Base-by-base conservation (phyloP, 768 basidiomycete species). In the Boletus tylopilopsis region DNA sequence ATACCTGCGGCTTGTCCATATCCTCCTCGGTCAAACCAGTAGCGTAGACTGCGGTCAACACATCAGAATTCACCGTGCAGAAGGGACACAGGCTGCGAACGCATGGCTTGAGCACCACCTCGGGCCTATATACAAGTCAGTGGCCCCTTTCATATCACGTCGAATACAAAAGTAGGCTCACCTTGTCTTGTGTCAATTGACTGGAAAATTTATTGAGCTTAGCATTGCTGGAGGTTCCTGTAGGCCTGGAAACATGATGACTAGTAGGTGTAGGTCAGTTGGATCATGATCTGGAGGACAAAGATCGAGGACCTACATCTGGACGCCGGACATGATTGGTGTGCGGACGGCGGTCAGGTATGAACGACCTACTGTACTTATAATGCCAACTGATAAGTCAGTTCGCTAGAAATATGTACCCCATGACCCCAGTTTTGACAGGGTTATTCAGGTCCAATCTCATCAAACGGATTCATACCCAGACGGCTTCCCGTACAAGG, bases 31-130 rank as follows among this genome's bases (percentile, higher is more conserved):
- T 77, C 55, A 93, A 65, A 6, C 89, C 89, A 27, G 82, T 81
- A 34, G 84, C 90, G 62, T 92, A 90, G 22, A 92, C 90, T 55
- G 32, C 41, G 8, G 23, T 23, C 3, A 40, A 32, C 36, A 10
- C 27, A 13, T 57, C 34, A 50, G 35, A 22, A 25, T 12, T 47
- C 34, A 32, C 25, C 29, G 24, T 10, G 12, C 22, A 9, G 32
- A 40, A 45, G 45, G n/a, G 35, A 25, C 19, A n/a, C 16, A 50
- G 7, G 66, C 21, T 23, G 24, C 85, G 67, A 60, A 91, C 89
- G 73, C 90, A 92, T 92, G 30, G 90, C 90, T 68, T 92, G 88
- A 9, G 90, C 88, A 32, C 81, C 85, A 54, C 89, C 90, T 44
- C 76, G 81, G 49, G 72, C 67, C 82, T 83, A 41, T 43, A 19